Evolutionary conservation across 768 basidiomycete genomes (phyloP).

Genomic region (Coprinopsis cinerea): DNA sequence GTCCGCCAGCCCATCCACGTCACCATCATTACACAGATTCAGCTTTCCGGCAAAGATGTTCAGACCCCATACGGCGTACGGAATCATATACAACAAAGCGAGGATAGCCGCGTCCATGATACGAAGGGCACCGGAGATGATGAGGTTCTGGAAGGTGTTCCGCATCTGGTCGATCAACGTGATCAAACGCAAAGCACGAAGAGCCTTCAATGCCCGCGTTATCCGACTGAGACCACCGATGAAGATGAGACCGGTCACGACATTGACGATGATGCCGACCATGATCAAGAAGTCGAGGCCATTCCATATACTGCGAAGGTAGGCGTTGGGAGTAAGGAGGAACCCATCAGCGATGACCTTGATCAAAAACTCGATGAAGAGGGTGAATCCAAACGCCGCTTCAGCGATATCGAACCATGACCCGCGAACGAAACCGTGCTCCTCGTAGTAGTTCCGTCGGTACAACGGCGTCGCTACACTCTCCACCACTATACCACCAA

Average conservation of each 20-base stretch:
- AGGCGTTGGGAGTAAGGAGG: constrained; percentile 86
- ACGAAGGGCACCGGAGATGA: constrained; percentile 78
- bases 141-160: constrained; percentile 77
- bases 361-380: constrained; percentile 80
- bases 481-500: constrained; percentile 79
- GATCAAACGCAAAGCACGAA: constrained; percentile 84
- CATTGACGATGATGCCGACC: constrained; percentile 67
- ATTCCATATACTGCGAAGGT: constrained; percentile 90
- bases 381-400: constrained; percentile 57
- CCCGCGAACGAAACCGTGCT: constrained; percentile 52
- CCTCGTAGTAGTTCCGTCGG: constrained; percentile 61
- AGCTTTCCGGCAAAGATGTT: constrained; percentile 87
- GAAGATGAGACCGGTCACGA: constrained; percentile 65
- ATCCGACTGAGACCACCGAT: constrained; percentile 76
- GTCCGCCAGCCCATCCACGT: constrained; percentile 45
- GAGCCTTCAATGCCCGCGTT: constrained; percentile 80
- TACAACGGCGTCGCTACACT: constrained; percentile 80
- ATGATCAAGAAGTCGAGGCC: constrained; percentile 84
- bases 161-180: constrained; percentile 86
- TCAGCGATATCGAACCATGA: constrained; percentile 91
- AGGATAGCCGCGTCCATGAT: constrained; percentile 88
- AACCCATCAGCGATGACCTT: constrained; percentile 93
- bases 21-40: constrained; percentile 76
- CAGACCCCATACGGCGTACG: constrained; percentile 89
- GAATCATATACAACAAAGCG: constrained; percentile 87